Percentiles rank a stretch among this genome's conserved stretches.
phyloP scores from a whole-genome alignment of 331 rosid species.

The Malus hybrid region DNA sequence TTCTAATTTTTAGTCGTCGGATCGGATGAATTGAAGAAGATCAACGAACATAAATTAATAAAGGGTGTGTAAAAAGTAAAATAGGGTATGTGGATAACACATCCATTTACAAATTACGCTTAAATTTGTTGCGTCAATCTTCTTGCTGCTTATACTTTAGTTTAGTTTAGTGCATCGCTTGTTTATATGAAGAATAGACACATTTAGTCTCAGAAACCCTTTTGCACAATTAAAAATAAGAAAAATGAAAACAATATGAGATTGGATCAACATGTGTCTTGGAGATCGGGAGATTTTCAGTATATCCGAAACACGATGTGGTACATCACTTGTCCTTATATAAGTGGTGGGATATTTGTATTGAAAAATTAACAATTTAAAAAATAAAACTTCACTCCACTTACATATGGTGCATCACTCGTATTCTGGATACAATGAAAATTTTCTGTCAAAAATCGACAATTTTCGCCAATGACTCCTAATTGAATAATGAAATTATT shows the following conservation, averaged over 20 bases:
- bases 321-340: fast-evolving
- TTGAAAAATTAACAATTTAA: no score
- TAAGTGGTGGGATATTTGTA: no score
- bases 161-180: background rate
- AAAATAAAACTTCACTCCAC: no score
- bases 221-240: background rate
- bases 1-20: no score
- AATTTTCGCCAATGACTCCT: background rate
- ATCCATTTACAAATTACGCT: background rate
- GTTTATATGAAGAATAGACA: background rate
- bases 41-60: no score
- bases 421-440: no score
- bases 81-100: no score
- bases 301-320: fast-evolving
- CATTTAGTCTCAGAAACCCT: background rate
- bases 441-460: background rate
- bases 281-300: background rate
- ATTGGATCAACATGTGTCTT: background rate
- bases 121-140: background rate
- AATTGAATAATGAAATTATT: background rate
- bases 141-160: no score
- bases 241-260: background rate
- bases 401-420: no score
- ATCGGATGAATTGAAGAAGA: no score
- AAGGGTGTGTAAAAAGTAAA: no score